Evolutionary conservation across 768 basidiomycete genomes (phyloP).

Genomic region (Leucocoprinus birnbaumii): DNA sequence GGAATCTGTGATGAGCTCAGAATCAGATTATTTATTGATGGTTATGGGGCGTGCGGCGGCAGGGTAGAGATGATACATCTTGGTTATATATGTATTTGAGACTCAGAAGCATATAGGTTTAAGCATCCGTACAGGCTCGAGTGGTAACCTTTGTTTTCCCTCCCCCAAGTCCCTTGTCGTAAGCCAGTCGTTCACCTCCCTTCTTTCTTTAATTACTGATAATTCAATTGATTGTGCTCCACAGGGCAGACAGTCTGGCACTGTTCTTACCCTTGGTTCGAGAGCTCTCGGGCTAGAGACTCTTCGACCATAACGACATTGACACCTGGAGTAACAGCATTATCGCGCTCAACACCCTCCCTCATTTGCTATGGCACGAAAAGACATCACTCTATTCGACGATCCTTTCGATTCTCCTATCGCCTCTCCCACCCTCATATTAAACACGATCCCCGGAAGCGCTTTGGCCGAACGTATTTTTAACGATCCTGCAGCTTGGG

Average conservation of each 20-base stretch:
- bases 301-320: not conserved
- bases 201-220: not conserved
- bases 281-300: not conserved
- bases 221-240: too few relatives aligned
- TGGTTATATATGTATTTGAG: not conserved
- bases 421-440: not conserved
- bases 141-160: not conserved
- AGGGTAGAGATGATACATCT: not conserved
- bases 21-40: not conserved
- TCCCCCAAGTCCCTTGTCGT: not conserved
- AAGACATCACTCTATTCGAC: not conserved
- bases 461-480: constrained; percentile 40
- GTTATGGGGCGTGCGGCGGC: not conserved
- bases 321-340: not conserved
- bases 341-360: too few relatives aligned
- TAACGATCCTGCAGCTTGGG: constrained; percentile 42
- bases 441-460: constrained; percentile 25
- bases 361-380: not conserved
- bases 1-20: not conserved
- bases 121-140: not conserved
- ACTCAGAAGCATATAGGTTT: not conserved
- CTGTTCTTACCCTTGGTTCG: not conserved
- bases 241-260: constrained; percentile 2
- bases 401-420: constrained; percentile 2
- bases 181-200: not conserved